Percentiles rank a stretch among this genome's conserved stretches.
These are phyloP conservation scores for Trametes coccinea DNA, from an alignment of 768 basidiomycete species.

Conservation along the genomic window DNA sequence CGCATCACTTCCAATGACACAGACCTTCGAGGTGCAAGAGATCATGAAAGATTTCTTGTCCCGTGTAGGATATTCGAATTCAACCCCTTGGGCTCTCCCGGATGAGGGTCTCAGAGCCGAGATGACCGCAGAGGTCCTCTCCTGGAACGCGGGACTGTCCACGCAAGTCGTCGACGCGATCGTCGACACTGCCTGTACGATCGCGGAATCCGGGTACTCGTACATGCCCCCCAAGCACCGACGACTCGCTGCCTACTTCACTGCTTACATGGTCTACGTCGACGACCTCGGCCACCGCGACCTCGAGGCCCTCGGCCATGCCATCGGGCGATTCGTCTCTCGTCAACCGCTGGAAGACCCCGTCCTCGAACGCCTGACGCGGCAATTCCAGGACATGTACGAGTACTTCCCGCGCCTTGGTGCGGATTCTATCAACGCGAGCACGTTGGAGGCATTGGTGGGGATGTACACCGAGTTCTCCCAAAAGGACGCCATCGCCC, in stretches of 20 bases:
- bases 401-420: background rate
- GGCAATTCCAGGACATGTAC: background rate
- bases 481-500: conserved; percentile 28
- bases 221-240: conserved; percentile 1
- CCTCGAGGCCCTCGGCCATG: background rate
- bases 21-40: too few relatives aligned
- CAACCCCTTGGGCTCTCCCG: background rate
- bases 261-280: conserved; percentile 35
- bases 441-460: conserved; percentile 38
- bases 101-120: background rate
- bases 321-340: background rate
- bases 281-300: background rate
- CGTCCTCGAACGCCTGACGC: background rate
- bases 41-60: background rate
- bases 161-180: background rate
- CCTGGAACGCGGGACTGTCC: background rate
- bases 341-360: background rate
- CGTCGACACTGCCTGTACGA: conserved; percentile 4
- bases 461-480: conserved; percentile 37
- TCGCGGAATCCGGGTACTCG: conserved; percentile 9
- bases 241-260: conserved; percentile 33
- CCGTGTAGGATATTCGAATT: background rate
- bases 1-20: too few relatives aligned
- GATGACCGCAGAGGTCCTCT: background rate
- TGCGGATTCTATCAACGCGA: conserved; percentile 24